Evolutionary conservation across 2,329 filamentous ascomycete genomes (phyloP), one percentile per base, ranked within the genome.

Genomic region (Fusarium cyanostomum): DNA sequence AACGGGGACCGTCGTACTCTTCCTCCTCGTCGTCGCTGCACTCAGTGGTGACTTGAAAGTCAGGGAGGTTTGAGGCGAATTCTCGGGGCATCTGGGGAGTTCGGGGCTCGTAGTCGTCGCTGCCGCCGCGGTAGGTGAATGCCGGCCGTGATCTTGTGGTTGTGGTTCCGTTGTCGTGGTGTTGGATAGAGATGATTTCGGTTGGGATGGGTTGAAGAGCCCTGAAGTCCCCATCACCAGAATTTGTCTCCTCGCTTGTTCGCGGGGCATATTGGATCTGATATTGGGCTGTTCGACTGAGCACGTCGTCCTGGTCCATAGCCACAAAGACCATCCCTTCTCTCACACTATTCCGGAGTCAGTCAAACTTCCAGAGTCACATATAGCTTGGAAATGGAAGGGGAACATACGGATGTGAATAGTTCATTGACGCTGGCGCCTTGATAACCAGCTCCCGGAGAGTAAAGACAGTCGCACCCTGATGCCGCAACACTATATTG

Each of bases 301-400:
- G 78, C 1, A 95, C 80, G 59, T 95, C 89, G 66, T 96, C 88
- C 33, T 89, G 86, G 35, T 88, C 85, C 94, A 97, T 97, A 41
- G 92, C 86, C 26, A 98, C 84, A 72, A 97, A 97, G 1, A 98
- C 86, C 84, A 97, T 89, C 39, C 95, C 94, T 82, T 96, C 91
- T 76, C 94, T 89, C 50, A 97, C 89, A 51, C 92, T 94, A 73
- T 54, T 42, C 52, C 24, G 53, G n/a, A 50, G 51, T 69, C 45
- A 71, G 66, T 48, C 27, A 56, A 41, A 34, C 15, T 39, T 52
- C 28, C 52, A 35, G 26, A 13, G 52, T 61, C 55, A 55, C 50
- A 61, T 54, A 53, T 61, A 63, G 56, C 56, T 27, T 27, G 34
- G 41, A 18, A 34, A 37, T 33, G 30, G 37, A 59, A 41, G 31